Percentiles rank a stretch among this genome's conserved stretches.
Conservation (phyloP, 2,329 filamentous ascomycete species). For the Clonostachys byssicola region DNA sequence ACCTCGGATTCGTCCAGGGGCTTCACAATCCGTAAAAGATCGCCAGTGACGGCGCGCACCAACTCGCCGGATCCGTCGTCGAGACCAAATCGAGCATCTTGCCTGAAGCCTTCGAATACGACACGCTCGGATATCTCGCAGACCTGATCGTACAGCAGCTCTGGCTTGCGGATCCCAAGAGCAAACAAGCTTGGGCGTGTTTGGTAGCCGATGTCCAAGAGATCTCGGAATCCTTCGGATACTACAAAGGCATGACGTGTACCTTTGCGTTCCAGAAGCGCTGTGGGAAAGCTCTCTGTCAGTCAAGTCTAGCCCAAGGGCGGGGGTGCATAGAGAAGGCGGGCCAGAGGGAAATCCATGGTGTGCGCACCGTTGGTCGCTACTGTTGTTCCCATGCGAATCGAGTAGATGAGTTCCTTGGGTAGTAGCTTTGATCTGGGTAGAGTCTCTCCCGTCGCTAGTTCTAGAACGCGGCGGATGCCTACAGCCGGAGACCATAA, state of each 20-base stretch:
- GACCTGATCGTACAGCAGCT: slow-evolving; percentile 65
- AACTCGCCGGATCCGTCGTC: slow-evolving; percentile 63
- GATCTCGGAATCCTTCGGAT: slow-evolving; percentile 70
- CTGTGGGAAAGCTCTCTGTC: slow-evolving; percentile 15
- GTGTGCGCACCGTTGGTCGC: slow-evolving; percentile 56
- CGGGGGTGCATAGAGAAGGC: no score
- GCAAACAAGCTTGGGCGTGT: slow-evolving; percentile 71
- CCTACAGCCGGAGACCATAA: slow-evolving; percentile 25
- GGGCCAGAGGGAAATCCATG: no score
- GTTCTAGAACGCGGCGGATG: slow-evolving; percentile 46
- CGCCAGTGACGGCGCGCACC: slow-evolving; percentile 62
- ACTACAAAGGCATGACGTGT: slow-evolving; percentile 67
- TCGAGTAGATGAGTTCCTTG: slow-evolving; percentile 43
- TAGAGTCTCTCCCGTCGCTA: slow-evolving; percentile 20
- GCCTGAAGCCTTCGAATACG: slow-evolving; percentile 67
- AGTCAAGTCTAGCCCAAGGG: no score
- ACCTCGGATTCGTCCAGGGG: slow-evolving; percentile 52
- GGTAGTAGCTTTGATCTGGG: slow-evolving; percentile 26
- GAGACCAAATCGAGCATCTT: slow-evolving; percentile 62
- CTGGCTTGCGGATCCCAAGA: slow-evolving; percentile 62
- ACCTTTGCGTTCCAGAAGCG: slow-evolving; percentile 70
- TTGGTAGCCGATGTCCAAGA: slow-evolving; percentile 70
- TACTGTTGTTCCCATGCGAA: slow-evolving; percentile 61
- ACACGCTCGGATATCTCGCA: slow-evolving; percentile 73
- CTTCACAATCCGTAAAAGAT: slow-evolving; percentile 63